Evolutionary conservation across 768 basidiomycete genomes (phyloP).

Genomic region (Auriscalpium orientale): DNA sequence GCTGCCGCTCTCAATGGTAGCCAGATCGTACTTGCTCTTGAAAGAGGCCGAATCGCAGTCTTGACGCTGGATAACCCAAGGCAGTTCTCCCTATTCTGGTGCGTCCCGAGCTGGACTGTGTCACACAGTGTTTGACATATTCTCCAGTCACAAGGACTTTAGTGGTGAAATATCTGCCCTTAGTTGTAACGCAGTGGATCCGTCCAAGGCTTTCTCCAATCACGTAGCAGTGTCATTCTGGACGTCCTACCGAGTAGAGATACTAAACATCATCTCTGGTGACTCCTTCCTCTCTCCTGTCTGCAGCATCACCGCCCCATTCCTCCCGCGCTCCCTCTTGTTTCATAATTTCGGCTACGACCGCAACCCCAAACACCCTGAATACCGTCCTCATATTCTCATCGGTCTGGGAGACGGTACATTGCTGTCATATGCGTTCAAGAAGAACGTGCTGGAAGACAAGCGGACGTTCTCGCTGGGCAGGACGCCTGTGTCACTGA

Average conservation of each 20-base stretch:
- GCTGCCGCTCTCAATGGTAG: slow-evolving; percentile 63
- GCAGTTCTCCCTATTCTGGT: slow-evolving; percentile 28
- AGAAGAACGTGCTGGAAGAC: slow-evolving; percentile 29
- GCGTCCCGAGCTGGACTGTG: slow-evolving; percentile 9
- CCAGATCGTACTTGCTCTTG: slow-evolving; percentile 57
- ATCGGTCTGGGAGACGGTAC: slow-evolving; percentile 73
- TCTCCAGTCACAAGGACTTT: slow-evolving; percentile 7
- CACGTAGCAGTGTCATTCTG: slow-evolving; percentile 68
- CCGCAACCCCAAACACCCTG: slow-evolving; percentile 25
- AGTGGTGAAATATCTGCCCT: slow-evolving; percentile 59
- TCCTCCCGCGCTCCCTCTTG: slow-evolving; percentile 39
- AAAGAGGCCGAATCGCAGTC: slow-evolving; percentile 41
- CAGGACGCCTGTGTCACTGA: slow-evolving; percentile 54
- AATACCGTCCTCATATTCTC: slow-evolving; percentile 49
- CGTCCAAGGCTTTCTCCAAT: slow-evolving; percentile 36
- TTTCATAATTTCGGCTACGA: slow-evolving; percentile 51
- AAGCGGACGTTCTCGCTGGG: slow-evolving; percentile 61
- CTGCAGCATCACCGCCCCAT: slow-evolving; percentile 33
- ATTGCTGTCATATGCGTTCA: slow-evolving; percentile 47
- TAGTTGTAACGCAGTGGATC: slow-evolving; percentile 52
- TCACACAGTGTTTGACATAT: not conserved
- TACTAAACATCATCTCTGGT: slow-evolving; percentile 35
- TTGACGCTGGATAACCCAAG: slow-evolving; percentile 40
- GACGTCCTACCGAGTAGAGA: slow-evolving; percentile 55
- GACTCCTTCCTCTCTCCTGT: slow-evolving; percentile 19